Evolutionary conservation across 306 rosid genomes (phyloP), one percentile per base, ranked within the genome.

Genomic region (Pueraria montana): DNA sequence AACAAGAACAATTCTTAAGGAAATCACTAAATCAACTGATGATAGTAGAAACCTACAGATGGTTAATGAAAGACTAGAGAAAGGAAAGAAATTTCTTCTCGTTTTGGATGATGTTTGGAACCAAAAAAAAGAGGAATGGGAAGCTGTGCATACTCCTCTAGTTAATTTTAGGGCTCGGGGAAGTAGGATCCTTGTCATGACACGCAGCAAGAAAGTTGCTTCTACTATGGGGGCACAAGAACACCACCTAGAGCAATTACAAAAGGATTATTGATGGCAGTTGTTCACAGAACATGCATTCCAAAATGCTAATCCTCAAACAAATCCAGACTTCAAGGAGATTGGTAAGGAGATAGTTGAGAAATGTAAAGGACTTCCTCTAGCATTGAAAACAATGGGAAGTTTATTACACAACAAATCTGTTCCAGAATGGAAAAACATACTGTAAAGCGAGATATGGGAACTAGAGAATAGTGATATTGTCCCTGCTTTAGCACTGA

Each of bases 131-230:
- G 17, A 34, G 3, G 2, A 32, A 20, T 74, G 64, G 79, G 52
- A 20, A 74, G 30, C 52, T 11, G 61, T 74, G 4, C 66, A 4
- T 1, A 55, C 36, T 20, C 79, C 79, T 11, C 66, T 42, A 42
- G 1, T 74, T 34, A 2, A 20, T 4, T 34, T 8, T 55, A 67
- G 67, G 12, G 52, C 49, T 20, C 38, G 7, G 18, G 52, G 52
- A 2, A 74, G 79, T 21, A 74, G 34, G 17, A 36, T 74, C 12
- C 24, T 74, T 18, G 67, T 74, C 12, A 74, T 65, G 0, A 52
- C 78, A 12, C 78, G 65, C 1, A 10, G 11, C 13, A 12, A n/a
- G 65, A 52, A 73, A 52, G 78, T 73, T 73, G 48, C 46, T 0
- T 52, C 32, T 20, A 42, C 2, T 18, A 68, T 68, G 53, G 1